These are phyloP conservation scores for Dictyostelium firmibasis DNA, from an alignment of 78 protist species.

Conservation along the genomic window DNA sequence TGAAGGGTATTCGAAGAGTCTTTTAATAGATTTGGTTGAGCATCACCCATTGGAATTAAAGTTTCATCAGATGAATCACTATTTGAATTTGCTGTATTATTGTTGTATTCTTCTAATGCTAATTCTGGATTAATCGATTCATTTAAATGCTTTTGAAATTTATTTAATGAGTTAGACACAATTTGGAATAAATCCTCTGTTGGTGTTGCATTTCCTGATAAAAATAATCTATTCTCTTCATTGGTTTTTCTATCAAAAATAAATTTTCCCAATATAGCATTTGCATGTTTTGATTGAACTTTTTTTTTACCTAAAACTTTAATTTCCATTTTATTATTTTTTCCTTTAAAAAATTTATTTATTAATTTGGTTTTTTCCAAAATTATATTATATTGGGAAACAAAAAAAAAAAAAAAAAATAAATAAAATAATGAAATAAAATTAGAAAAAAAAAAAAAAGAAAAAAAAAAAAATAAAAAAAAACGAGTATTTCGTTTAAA, in stretches of 20 bases:
- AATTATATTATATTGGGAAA: no score
- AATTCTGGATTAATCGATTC: constrained; percentile 32
- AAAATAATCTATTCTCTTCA: constrained; percentile 17
- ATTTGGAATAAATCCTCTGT: constrained; percentile 48
- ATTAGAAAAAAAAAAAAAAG: background rate
- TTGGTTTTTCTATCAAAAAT: constrained; percentile 8
- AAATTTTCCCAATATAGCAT: constrained; percentile 23
- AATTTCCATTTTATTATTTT: constrained; percentile 29
- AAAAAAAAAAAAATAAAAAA: no score
- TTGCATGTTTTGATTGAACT: background rate
- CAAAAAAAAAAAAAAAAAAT: background rate
- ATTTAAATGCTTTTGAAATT: constrained; percentile 47
- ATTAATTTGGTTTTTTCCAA: background rate
- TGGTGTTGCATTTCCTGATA: constrained; percentile 24
- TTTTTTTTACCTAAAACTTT: background rate
- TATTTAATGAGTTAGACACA: constrained; percentile 8
- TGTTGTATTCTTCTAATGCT: background rate
- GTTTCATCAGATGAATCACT: background rate
- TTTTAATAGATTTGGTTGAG: background rate
- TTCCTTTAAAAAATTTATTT: background rate
- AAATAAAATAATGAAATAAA: background rate
- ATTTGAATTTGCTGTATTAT: background rate
- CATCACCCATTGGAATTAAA: background rate
- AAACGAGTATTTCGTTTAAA: background rate
- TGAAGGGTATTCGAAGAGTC: constrained; percentile 8